These are phyloP conservation scores for Stachybotrys elegans DNA, from an alignment of 2,329 filamentous ascomycete species.

Conservation along the genomic window DNA sequence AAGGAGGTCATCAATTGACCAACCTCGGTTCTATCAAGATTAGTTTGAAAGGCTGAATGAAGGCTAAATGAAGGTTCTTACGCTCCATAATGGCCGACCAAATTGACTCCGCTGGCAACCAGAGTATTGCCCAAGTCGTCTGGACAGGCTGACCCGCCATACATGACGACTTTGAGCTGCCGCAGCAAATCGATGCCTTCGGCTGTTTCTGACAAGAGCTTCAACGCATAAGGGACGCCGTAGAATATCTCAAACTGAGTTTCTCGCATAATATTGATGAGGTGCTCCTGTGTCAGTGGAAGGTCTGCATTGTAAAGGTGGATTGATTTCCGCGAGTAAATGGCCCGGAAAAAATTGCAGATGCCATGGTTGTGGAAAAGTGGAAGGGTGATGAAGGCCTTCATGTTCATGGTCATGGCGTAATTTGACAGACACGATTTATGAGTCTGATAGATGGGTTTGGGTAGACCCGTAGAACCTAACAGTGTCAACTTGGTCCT, in stretches of 20 bases:
- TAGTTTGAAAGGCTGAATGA: neutral
- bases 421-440: conserved; percentile 43
- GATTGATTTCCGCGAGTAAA: conserved; percentile 43
- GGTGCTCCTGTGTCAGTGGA: conserved; percentile 44
- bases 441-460: conserved; percentile 56
- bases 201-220: conserved; percentile 52
- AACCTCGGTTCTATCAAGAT: conserved; percentile 17
- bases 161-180: conserved; percentile 46
- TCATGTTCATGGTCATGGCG: conserved; percentile 29
- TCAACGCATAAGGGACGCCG: conserved; percentile 57
- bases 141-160: conserved; percentile 51
- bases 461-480: conserved; percentile 59
- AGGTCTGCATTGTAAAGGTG: conserved; percentile 50
- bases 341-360: conserved; percentile 46
- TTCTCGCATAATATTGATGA: conserved; percentile 37
- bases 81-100: conserved; percentile 51
- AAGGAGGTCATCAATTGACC: conserved; percentile 20
- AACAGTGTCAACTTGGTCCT: conserved; percentile 22
- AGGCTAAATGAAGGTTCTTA: conserved; percentile 24
- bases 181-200: conserved; percentile 44
- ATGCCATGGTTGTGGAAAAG: conserved; percentile 56
- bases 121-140: conserved; percentile 51
- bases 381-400: conserved; percentile 50
- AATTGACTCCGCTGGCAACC: conserved; percentile 44
- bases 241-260: conserved; percentile 49